These are phyloP conservation scores for Solanum phureja DNA, from an alignment of 257 asterid genomes.

Conservation along the genomic window DNA sequence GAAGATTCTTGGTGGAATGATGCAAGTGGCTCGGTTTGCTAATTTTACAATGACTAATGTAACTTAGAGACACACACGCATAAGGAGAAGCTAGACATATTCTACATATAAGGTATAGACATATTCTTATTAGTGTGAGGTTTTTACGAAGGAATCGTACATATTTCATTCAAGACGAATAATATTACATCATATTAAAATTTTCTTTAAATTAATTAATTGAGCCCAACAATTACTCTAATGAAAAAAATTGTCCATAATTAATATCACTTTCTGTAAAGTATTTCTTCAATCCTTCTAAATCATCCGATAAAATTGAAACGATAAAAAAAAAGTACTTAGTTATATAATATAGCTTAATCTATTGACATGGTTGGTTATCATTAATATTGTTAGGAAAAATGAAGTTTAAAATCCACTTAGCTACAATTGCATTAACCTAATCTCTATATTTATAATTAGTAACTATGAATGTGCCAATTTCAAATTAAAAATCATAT, in stretches of 20 bases:
- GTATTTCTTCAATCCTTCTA: background rate
- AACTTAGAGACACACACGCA: too few species aligned
- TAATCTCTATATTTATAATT: too few species aligned
- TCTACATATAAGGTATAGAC: background rate
- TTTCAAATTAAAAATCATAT: too few species aligned
- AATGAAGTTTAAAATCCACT: background rate
- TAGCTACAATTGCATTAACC: background rate
- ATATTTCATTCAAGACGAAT: accelerated
- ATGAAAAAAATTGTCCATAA: background rate
- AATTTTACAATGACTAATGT: too few species aligned
- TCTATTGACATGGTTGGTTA: background rate
- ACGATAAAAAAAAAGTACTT: too few species aligned
- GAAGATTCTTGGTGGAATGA: background rate
- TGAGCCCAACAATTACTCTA: background rate
- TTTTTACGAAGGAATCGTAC: background rate
- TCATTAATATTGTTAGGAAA: background rate
- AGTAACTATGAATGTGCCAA: background rate
- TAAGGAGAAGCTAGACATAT: too few species aligned
- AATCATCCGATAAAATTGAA: too few species aligned
- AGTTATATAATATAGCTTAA: too few species aligned
- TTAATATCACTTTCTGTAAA: background rate
- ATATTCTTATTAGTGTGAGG: background rate
- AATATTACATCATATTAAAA: background rate
- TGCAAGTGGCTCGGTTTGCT: background rate
- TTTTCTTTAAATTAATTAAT: background rate